Evolutionary conservation across 2,329 filamentous ascomycete genomes (phyloP).

Genomic region (Alternaria brassicae): DNA sequence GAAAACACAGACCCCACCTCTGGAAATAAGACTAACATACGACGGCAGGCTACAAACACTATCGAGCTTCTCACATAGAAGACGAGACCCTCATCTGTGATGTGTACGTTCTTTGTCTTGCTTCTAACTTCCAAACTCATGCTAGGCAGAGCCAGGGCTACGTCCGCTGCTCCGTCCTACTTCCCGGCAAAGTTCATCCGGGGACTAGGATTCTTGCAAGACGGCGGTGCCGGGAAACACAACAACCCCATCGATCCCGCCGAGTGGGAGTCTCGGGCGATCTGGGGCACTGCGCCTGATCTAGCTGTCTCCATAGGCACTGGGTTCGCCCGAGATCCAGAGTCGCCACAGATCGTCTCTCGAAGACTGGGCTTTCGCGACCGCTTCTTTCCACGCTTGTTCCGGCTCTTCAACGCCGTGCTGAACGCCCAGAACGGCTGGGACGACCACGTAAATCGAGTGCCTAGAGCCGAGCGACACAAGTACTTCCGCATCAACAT

Average conservation of each 20-base stretch:
- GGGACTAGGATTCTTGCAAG: conserved; percentile 16
- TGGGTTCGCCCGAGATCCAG: conserved; percentile 11
- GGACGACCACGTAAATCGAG: conserved; percentile 19
- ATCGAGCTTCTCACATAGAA: conserved; percentile 8
- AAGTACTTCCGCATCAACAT: conserved; percentile 26
- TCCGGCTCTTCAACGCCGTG: conserved; percentile 18
- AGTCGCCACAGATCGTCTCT: background rate
- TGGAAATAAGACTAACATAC: background rate
- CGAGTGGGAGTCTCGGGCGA: conserved; percentile 21
- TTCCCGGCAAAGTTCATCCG: conserved; percentile 24
- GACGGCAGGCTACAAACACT: conserved; percentile 18
- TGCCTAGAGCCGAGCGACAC: conserved; percentile 4
- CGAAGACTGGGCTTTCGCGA: conserved; percentile 15
- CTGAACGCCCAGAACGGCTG: conserved; percentile 16
- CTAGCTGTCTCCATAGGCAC: conserved; percentile 20
- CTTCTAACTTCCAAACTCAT: background rate
- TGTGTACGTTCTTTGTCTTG: conserved; percentile 11
- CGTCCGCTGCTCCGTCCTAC: conserved; percentile 19
- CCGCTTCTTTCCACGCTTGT: conserved; percentile 17
- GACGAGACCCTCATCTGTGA: conserved; percentile 17
- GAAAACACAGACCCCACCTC: conserved; percentile 1
- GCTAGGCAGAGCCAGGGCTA: conserved; percentile 18
- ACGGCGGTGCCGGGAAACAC: conserved; percentile 17
- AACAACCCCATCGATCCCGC: conserved; percentile 19
- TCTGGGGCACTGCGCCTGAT: conserved; percentile 16